Conservation (phyloP, 331 rosid genomes). For the Dryas integrifolia region DNA sequence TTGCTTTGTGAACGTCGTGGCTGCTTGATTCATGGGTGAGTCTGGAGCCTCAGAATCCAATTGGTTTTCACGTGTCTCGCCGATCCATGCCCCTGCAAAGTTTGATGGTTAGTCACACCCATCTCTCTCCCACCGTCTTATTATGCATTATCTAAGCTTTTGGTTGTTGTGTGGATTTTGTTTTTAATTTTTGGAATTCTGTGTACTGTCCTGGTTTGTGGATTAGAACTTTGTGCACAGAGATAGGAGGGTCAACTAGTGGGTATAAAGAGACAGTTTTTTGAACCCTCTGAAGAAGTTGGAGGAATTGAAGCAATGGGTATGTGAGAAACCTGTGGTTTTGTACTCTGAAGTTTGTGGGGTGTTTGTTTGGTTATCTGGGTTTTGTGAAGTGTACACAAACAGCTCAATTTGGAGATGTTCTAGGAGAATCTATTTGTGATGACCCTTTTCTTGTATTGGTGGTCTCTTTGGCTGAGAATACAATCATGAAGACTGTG, state of each 20-base stretch:
- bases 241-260: slow-evolving; percentile 8
- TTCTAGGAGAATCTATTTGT: slow-evolving; percentile 1
- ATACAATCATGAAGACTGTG: slow-evolving; percentile 19
- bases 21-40: slow-evolving; percentile 6
- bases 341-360: background rate
- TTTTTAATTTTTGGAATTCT: slow-evolving; percentile 15
- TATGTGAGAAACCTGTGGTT: slow-evolving; percentile 6
- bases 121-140: slow-evolving; percentile 9
- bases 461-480: slow-evolving; percentile 6
- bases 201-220: slow-evolving; percentile 13
- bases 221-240: slow-evolving; percentile 2
- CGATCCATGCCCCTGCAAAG: slow-evolving; percentile 20
- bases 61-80: slow-evolving; percentile 18
- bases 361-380: background rate
- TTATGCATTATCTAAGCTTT: background rate
- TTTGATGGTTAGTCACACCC: slow-evolving; percentile 22
- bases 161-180: background rate
- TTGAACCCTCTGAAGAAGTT: background rate
- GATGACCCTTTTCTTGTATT: background rate
- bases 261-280: background rate
- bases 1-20: background rate
- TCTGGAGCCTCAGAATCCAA: slow-evolving; percentile 5
- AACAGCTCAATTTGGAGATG: slow-evolving; percentile 7
- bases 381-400: background rate
- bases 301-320: slow-evolving; percentile 18